These are phyloP conservation scores for Scheffersomyces lignicola DNA, from an alignment of 1,139 yeast genomes.

Conservation along the genomic window DNA sequence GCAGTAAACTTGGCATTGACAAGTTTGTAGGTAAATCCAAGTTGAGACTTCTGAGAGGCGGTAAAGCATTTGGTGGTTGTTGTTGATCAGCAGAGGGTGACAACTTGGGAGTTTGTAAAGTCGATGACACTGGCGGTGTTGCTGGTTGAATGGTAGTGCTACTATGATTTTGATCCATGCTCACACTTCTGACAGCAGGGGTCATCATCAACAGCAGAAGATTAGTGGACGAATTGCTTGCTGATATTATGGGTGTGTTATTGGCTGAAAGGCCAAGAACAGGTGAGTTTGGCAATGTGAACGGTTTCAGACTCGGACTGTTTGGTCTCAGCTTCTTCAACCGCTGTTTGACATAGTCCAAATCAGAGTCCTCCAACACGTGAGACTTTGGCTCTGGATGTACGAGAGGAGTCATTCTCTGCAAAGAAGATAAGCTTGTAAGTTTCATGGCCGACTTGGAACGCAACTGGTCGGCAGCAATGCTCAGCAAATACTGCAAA, in stretches of 20 bases:
- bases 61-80: conserved; percentile 23
- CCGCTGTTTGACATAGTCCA: conserved; percentile 49
- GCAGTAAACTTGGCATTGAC: conserved; percentile 16
- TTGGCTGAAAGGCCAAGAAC: conserved; percentile 43
- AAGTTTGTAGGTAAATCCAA: conserved; percentile 48
- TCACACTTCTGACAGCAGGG: conserved; percentile 11
- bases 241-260: conserved; percentile 46
- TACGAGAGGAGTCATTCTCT: conserved; percentile 53
- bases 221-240: conserved; percentile 48
- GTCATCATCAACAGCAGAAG: conserved; percentile 36
- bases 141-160: conserved; percentile 8
- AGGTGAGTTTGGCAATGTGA: conserved; percentile 65
- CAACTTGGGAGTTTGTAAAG: conserved; percentile 52
- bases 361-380: conserved; percentile 44
- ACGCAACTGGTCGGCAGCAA: conserved; percentile 21
- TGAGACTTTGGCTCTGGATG: conserved; percentile 21
- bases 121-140: conserved; percentile 18
- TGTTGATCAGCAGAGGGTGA: conserved; percentile 12
- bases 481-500: conserved; percentile 29
- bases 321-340: conserved; percentile 74
- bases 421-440: conserved; percentile 45
- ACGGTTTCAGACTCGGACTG: conserved; percentile 44
- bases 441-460: conserved; percentile 8
- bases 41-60: conserved; percentile 52
- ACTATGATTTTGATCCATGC: conserved; percentile 7